Base-by-base conservation (phyloP, 179 eudicot species). In the Heliamphora pulchella region DNA sequence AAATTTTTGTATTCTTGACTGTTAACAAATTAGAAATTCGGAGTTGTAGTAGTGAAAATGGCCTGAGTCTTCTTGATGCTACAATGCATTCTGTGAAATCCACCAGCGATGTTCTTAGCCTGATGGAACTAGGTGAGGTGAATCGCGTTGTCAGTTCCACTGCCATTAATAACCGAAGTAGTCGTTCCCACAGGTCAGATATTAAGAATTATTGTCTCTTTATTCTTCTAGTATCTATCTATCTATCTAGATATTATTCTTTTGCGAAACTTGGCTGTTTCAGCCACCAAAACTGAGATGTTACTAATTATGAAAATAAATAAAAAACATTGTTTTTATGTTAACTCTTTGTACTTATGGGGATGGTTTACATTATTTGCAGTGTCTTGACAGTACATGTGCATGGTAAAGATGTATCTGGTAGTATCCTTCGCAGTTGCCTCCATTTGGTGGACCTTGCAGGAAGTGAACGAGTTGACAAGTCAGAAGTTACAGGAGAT, bases 371-470 rank as follows among this genome's bases (percentile, higher is more conserved):
- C 55, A 20, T 15, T 22, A 20, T 80, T 46, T 85, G 83, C 84
- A 95, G 98, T 79, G 81, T 93, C 31, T 85, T 95, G 86, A 89
- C 91, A 4, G 82, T 95, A 15, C 96, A 91, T 71, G 93, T 95
- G 39, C 86, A 81, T 53, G 97, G 98, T 22, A 92, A 91, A 87
- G 95, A 95, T 86, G 69, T 83, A 74, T 88, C 97, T 8, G 98
- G 98, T 81, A 87, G 84, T 78, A 81, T 64, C 11, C 66, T 89
- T 55, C 88, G 78, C 58, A 90, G 98, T 81, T 86, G 91, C 86
- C 93, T 95, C 59, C 92, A 95, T 86, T 88, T 95, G 81, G 95
- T 95, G 64, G 98, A 95, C 84, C 91, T 95, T 74, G 98, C 97
- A 17, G 97, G 96, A 70, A 95, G 91, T 54, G 92, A 87, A 77